A percentile compares a stretch with the other conserved stretches of the same genome.
These are phyloP conservation scores for Boletus rubescentipes DNA, from an alignment of 768 basidiomycete genomes.

Conservation along the genomic window DNA sequence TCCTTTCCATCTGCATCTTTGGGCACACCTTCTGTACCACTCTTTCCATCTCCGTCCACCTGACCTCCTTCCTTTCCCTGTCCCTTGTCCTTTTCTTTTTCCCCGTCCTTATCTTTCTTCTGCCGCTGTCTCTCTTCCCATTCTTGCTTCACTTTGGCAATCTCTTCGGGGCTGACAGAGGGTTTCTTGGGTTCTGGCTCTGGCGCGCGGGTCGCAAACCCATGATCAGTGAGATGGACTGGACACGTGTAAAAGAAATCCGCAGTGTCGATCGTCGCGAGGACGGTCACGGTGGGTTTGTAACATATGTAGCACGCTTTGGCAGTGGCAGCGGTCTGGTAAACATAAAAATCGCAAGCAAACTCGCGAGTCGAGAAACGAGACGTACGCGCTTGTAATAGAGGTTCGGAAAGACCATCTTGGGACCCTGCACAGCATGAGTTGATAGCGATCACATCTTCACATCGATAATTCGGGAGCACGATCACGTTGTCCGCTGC, in stretches of 20 bases:
- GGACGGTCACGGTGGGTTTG: slow-evolving; percentile 78
- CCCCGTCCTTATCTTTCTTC: slow-evolving; percentile 55
- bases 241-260: slow-evolving; percentile 89
- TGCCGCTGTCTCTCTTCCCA: slow-evolving; percentile 73
- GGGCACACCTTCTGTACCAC: background rate
- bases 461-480: no score
- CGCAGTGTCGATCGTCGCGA: slow-evolving; percentile 77
- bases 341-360: background rate
- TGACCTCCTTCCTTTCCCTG: slow-evolving; percentile 42
- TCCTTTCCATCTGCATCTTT: slow-evolving; percentile 36
- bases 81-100: slow-evolving; percentile 29
- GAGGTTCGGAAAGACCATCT: slow-evolving; percentile 76
- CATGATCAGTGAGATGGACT: slow-evolving; percentile 75
- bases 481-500: no score
- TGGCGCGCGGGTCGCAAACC: slow-evolving; percentile 61
- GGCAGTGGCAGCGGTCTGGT: slow-evolving; percentile 72
- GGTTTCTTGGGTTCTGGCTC: slow-evolving; percentile 38
- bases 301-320: slow-evolving; percentile 79
- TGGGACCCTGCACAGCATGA: no score
- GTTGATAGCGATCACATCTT: no score
- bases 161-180: slow-evolving; percentile 60
- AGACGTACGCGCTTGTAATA: slow-evolving; percentile 85
- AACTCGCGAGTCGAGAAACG: background rate
- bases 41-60: slow-evolving; percentile 35
- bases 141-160: slow-evolving; percentile 73